Conservation (phyloP, 2,329 filamentous ascomycete genomes). For the Botrytis paeoniae region DNA sequence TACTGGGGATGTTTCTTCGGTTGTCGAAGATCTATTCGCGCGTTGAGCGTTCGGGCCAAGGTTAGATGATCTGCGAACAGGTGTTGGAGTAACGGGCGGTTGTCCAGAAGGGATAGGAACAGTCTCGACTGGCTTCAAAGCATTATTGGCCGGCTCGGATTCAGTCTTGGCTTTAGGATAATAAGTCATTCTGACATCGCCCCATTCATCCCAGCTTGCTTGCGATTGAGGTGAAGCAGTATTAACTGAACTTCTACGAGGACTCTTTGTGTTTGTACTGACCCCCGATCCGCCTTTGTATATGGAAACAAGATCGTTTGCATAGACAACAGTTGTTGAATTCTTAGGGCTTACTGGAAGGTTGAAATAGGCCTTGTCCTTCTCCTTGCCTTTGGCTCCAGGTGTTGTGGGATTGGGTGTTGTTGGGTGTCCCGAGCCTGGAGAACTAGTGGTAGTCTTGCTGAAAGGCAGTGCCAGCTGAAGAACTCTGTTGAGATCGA, state of each 20-base stretch:
- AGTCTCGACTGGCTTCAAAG: slow-evolving; percentile 33
- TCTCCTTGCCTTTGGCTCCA: slow-evolving; percentile 75
- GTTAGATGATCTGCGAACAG: slow-evolving; percentile 38
- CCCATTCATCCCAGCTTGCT: slow-evolving; percentile 71
- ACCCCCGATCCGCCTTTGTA: slow-evolving; percentile 53
- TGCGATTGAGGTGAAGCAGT: slow-evolving; percentile 31
- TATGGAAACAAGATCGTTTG: slow-evolving; percentile 80
- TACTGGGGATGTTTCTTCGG: slow-evolving; percentile 39
- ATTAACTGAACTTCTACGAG: slow-evolving; percentile 34
- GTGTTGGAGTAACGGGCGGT: slow-evolving; percentile 37
- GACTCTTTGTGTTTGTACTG: slow-evolving; percentile 35
- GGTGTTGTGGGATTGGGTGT: slow-evolving; percentile 53
- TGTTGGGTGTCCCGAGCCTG: slow-evolving; percentile 49
- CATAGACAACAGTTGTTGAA: slow-evolving; percentile 59
- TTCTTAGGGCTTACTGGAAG: slow-evolving; percentile 41
- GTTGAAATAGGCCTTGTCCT: slow-evolving; percentile 60
- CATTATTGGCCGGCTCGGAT: slow-evolving; percentile 29
- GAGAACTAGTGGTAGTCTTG: slow-evolving; percentile 57
- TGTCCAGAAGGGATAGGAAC: slow-evolving; percentile 24
- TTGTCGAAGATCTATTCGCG: slow-evolving; percentile 34
- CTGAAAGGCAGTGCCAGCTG: slow-evolving; percentile 80
- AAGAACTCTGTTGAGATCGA: slow-evolving; percentile 75
- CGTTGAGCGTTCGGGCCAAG: slow-evolving; percentile 37
- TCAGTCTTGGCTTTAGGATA: slow-evolving; percentile 50
- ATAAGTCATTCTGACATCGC: slow-evolving; percentile 75